These are phyloP conservation scores for Trypanosoma avium DNA, from an alignment of 208 protist species.

Conservation along the genomic window DNA sequence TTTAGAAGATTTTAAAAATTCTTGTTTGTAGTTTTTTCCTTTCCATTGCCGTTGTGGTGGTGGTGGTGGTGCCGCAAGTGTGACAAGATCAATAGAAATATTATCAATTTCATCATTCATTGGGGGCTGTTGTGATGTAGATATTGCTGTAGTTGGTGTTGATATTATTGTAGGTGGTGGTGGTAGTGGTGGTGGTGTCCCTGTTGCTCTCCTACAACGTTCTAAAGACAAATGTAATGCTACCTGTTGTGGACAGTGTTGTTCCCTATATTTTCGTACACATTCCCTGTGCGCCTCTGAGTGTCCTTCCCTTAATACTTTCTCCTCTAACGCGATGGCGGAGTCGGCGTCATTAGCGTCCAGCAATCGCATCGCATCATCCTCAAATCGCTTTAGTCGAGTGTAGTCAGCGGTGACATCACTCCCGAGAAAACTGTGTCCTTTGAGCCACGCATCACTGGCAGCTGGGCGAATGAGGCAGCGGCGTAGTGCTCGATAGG, in stretches of 20 bases:
- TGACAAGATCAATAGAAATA: too few relatives aligned
- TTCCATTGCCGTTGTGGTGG: slow-evolving; percentile 1
- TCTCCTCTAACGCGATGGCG: slow-evolving; percentile 5
- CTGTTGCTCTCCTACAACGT: neutral
- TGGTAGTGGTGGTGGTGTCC: neutral
- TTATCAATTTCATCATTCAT: too few relatives aligned
- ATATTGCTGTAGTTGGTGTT: too few relatives aligned
- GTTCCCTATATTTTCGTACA: slow-evolving; percentile 5
- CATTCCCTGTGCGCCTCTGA: slow-evolving; percentile 9
- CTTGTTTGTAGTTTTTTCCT: slow-evolving; percentile 8
- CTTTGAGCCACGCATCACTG: slow-evolving; percentile 48
- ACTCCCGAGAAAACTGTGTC: slow-evolving; percentile 27
- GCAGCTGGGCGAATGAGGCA: slow-evolving; percentile 32
- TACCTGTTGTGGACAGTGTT: neutral
- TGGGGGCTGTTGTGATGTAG: too few relatives aligned
- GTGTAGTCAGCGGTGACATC: slow-evolving; percentile 30
- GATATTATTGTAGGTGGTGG: too few relatives aligned
- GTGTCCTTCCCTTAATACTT: slow-evolving; percentile 1
- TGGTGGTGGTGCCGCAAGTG: neutral
- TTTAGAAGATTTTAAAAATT: neutral
- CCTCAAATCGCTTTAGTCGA: slow-evolving; percentile 31
- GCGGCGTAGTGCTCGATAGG: slow-evolving; percentile 38
- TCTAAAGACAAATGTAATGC: slow-evolving; percentile 1
- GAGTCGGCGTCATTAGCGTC: neutral
- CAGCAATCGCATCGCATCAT: slow-evolving; percentile 6